Evolutionary conservation across 1,284 basidiomycete species (phyloP).

Genomic region (Filobasidium uniguttulatum): DNA sequence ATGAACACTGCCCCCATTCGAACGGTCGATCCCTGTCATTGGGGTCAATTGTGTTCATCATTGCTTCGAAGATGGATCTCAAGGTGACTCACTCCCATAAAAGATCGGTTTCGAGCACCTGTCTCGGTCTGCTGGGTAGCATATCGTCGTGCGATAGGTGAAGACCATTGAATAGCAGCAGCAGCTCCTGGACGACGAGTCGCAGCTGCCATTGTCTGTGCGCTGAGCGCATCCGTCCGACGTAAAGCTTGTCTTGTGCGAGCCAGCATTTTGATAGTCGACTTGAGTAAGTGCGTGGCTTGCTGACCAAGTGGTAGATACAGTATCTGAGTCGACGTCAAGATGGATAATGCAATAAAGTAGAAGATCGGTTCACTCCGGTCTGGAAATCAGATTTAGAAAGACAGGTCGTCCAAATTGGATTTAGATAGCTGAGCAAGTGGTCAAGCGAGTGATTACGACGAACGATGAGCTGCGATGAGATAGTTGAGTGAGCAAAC

Average conservation of each 20-base stretch:
- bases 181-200: not conserved
- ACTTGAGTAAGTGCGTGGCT: no score
- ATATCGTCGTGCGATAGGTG: not conserved
- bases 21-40: conserved; percentile 70
- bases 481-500: no score
- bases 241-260: not conserved
- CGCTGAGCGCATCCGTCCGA: no score
- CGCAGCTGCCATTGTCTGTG: not conserved
- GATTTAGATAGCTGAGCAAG: no score
- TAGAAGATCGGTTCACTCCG: no score
- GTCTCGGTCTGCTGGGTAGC: not conserved
- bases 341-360: no score
- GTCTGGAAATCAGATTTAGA: no score
- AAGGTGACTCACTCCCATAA: not conserved
- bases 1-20: conserved; percentile 70
- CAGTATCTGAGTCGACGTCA: no score
- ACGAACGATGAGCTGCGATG: no score
- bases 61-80: not conserved
- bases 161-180: not conserved
- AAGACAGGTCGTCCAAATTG: no score
- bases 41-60: not conserved
- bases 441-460: no score
- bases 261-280: not conserved
- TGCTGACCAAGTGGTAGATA: no score
- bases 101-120: not conserved